Evolutionary conservation across 768 basidiomycete species (phyloP).

Genomic region (Pleurotus tuber-regium): DNA sequence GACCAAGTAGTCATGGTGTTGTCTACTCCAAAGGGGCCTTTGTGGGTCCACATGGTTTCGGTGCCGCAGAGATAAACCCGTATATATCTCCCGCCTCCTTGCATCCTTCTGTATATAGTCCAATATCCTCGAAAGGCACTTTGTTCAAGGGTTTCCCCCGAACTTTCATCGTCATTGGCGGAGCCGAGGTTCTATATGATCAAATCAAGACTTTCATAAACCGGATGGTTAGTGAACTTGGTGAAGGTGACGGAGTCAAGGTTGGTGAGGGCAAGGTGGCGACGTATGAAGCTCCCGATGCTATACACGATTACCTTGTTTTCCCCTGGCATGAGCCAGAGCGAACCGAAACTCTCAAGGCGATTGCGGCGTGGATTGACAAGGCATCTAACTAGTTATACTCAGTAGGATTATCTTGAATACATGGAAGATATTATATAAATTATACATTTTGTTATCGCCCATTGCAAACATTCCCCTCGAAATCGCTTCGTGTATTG

Average conservation of each 20-base stretch:
- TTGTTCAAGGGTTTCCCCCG: constrained; percentile 57
- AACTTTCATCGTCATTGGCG: constrained; percentile 58
- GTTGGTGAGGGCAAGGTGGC: constrained; percentile 40
- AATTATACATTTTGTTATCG: neutral
- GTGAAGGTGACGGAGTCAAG: constrained; percentile 36
- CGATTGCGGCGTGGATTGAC: constrained; percentile 47
- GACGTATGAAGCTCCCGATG: constrained; percentile 50
- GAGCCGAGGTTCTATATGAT: constrained; percentile 58
- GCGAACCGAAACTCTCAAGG: constrained; percentile 42
- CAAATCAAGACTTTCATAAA: constrained; percentile 41
- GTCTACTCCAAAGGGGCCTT: constrained; percentile 40
- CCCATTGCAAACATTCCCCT: neutral
- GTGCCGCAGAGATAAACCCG: constrained; percentile 41
- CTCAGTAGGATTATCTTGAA: neutral
- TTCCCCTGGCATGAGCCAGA: constrained; percentile 55
- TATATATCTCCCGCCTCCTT: constrained; percentile 62
- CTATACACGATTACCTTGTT: constrained; percentile 50
- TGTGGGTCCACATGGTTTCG: constrained; percentile 44
- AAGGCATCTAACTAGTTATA: neutral
- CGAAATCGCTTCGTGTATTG: neutral
- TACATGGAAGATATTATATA: neutral
- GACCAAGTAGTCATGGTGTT: constrained; percentile 14
- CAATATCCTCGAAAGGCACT: neutral
- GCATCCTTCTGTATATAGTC: constrained; percentile 23
- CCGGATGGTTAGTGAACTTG: constrained; percentile 51